These are phyloP conservation scores for Chlamydomonas schloesseri DNA, from an alignment of 139 green algal species.

Conservation along the genomic window DNA sequence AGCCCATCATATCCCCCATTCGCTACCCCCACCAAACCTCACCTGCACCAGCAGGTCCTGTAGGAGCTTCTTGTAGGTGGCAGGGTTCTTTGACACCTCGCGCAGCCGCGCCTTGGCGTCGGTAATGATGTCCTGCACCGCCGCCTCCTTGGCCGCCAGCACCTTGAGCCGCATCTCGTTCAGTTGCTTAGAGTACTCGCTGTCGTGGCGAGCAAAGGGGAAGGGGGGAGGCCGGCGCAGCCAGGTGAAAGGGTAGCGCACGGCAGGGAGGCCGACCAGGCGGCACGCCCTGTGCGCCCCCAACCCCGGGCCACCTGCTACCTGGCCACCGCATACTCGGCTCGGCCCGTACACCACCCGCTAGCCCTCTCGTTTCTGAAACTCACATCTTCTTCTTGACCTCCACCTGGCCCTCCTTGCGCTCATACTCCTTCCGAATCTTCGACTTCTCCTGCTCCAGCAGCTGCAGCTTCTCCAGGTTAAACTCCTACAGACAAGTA, in stretches of 20 bases:
- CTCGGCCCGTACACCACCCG: no score
- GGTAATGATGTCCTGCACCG: constrained; percentile 71
- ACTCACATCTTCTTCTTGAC: constrained; percentile 98
- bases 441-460: constrained; percentile 97
- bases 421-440: constrained; percentile 96
- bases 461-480: constrained; percentile 97
- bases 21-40: no score
- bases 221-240: no score
- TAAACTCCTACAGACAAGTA: constrained; percentile 91
- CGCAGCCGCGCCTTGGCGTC: constrained; percentile 76
- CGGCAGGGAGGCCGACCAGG: no score
- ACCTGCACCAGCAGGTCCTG: constrained; percentile 90
- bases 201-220: constrained; percentile 68
- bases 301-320: no score
- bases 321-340: no score
- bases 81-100: constrained; percentile 71
- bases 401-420: constrained; percentile 92
- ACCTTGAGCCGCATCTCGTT: constrained; percentile 95
- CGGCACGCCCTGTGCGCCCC: no score
- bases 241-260: no score
- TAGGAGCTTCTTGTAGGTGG: constrained; percentile 88
- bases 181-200: constrained; percentile 96
- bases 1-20: no score
- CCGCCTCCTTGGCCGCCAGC: constrained; percentile 90
- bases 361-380: no score